phyloP scores from a whole-genome alignment of 2,329 filamentous ascomycete species.

The Pseudopyricularia javanii region DNA sequence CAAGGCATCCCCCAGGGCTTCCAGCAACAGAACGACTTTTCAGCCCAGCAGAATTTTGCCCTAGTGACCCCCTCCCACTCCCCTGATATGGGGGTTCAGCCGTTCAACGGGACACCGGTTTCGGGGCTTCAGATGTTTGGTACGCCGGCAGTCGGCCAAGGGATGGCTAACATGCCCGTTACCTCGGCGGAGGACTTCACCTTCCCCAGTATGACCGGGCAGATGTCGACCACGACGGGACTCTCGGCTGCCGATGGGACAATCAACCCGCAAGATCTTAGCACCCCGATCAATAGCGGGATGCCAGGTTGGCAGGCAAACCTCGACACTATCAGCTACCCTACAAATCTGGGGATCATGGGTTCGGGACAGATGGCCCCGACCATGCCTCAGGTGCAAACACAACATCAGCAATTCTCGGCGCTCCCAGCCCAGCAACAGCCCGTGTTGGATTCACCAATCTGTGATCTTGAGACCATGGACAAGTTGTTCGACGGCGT shows the following conservation, averaged over 20 bases:
- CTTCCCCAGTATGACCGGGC: not conserved
- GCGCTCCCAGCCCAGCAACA: not conserved
- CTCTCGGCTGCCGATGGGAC: not conserved
- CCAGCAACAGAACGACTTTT: not conserved
- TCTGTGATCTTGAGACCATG: not conserved
- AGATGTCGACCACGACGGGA: not conserved
- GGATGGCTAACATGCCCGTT: not conserved
- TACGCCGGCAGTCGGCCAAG: not conserved
- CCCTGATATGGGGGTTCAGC: not conserved
- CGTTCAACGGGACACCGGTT: not conserved
- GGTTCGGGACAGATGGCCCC: not conserved
- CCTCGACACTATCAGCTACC: not conserved
- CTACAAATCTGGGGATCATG: not conserved
- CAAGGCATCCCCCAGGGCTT: constrained; percentile 2
- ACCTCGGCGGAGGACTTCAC: not conserved
- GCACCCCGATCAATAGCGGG: not conserved
- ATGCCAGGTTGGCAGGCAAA: not conserved
- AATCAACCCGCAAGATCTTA: not conserved
- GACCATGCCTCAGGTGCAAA: not conserved
- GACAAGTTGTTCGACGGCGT: not conserved
- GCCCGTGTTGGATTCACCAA: not conserved
- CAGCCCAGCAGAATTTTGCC: not conserved
- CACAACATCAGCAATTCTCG: not conserved
- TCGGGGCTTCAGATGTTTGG: not conserved
- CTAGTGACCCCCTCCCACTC: not conserved